Evolutionary conservation across 2,329 filamentous ascomycete genomes (phyloP).

Genomic region (Penicillium sp.): DNA sequence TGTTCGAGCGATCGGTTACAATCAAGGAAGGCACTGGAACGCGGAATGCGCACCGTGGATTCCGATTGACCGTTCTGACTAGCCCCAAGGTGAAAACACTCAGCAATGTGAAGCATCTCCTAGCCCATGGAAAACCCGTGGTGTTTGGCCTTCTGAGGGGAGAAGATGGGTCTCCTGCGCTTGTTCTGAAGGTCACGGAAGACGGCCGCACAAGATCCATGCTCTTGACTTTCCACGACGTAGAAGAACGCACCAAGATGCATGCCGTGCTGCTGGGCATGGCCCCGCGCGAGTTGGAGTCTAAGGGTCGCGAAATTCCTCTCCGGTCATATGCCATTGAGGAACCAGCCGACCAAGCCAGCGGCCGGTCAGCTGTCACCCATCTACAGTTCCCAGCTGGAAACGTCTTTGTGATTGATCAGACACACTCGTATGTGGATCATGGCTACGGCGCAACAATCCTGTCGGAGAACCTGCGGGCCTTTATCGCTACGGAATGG

Average conservation of each 20-base stretch:
- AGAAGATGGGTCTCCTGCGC: conserved; percentile 67
- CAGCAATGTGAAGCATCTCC: conserved; percentile 71
- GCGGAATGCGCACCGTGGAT: conserved; percentile 74
- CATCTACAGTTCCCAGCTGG: conserved; percentile 40
- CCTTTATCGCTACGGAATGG: conserved; percentile 73
- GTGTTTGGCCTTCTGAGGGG: conserved; percentile 75
- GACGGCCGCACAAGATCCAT: conserved; percentile 67
- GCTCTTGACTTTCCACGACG: conserved; percentile 73
- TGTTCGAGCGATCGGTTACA: conserved; percentile 72
- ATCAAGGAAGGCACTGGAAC: conserved; percentile 71
- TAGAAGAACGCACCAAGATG: conserved; percentile 68
- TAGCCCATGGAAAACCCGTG: conserved; percentile 66
- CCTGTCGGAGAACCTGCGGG: conserved; percentile 71
- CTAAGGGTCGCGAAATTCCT: conserved; percentile 68
- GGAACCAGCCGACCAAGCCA: conserved; percentile 41
- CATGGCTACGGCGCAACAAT: conserved; percentile 66
- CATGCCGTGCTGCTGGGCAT: conserved; percentile 74
- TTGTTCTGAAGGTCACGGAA: conserved; percentile 70
- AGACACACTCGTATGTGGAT: conserved; percentile 57
- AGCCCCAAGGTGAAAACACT: conserved; percentile 74
- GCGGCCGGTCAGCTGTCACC: conserved; percentile 28
- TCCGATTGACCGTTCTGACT: conserved; percentile 75
- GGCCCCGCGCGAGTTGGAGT: conserved; percentile 66
- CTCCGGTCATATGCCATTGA: conserved; percentile 66
- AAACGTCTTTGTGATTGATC: conserved; percentile 64